These are phyloP conservation scores for Diaporthe ampelina DNA, from an alignment of 2,329 filamentous ascomycete genomes.

Conservation along the genomic window DNA sequence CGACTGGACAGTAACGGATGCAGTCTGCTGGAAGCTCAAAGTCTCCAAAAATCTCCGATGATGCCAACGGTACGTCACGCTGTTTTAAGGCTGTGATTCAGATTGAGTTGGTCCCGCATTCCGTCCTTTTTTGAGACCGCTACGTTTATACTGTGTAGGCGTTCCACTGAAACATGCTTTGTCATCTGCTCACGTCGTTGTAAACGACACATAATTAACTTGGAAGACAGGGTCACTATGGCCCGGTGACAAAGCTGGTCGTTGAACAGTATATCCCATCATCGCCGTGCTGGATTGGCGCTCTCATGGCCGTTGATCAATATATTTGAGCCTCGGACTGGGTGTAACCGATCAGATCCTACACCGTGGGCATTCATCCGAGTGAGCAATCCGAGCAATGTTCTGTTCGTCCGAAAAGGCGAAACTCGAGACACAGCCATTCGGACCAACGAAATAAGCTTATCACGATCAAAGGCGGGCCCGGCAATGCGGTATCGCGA, in stretches of 20 bases:
- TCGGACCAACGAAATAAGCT: conserved; percentile 23
- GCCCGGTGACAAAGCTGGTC: too few relatives aligned
- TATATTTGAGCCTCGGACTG: conserved; percentile 12
- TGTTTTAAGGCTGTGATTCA: not conserved
- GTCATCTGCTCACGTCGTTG: not conserved
- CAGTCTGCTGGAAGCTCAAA: not conserved
- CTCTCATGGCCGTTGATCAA: not conserved
- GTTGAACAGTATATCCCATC: not conserved
- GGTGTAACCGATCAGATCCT: not conserved
- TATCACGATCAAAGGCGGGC: conserved; percentile 17
- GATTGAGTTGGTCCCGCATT: not conserved
- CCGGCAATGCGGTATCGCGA: conserved; percentile 15
- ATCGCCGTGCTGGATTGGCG: not conserved
- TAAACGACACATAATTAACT: not conserved
- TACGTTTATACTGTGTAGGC: not conserved
- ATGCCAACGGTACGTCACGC: not conserved
- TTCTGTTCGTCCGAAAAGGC: conserved; percentile 20
- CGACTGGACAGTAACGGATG: not conserved
- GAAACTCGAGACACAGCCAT: conserved; percentile 18
- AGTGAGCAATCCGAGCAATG: conserved; percentile 16
- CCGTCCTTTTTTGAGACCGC: not conserved
- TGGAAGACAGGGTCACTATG: not conserved
- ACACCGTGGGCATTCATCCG: not conserved
- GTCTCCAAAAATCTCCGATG: not conserved
- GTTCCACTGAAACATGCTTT: not conserved